A percentile compares a stretch with the other conserved stretches of the same genome.
phyloP scores from a whole-genome alignment of 2,329 filamentous ascomycete species.

The Diplodia intermedia region DNA sequence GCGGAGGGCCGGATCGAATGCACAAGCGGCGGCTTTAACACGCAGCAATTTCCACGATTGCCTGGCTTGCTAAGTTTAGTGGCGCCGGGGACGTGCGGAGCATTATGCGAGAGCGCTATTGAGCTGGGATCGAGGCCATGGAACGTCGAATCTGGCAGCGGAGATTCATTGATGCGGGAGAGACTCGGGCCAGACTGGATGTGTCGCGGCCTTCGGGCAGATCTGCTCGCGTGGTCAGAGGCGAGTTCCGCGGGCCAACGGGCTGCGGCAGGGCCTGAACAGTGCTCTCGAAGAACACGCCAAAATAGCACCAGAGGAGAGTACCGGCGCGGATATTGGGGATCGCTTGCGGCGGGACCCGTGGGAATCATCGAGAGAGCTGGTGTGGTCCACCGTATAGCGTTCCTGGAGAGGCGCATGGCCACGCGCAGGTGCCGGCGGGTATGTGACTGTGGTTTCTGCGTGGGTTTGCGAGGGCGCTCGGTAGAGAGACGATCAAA shows the following conservation, averaged over 20 bases:
- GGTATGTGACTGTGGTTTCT: neutral
- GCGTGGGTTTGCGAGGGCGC: neutral
- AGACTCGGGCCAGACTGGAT: slow-evolving; percentile 21
- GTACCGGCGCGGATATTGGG: neutral
- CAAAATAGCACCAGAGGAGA: slow-evolving; percentile 15
- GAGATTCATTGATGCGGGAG: neutral
- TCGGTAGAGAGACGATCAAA: slow-evolving; percentile 26
- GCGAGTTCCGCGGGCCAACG: slow-evolving; percentile 9
- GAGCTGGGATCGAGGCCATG: slow-evolving; percentile 12
- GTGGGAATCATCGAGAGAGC: slow-evolving; percentile 5
- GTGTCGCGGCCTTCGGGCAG: neutral
- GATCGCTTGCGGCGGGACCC: slow-evolving; percentile 6
- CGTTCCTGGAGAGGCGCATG: slow-evolving; percentile 19
- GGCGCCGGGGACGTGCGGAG: slow-evolving; percentile 11
- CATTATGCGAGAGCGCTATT: slow-evolving; percentile 14
- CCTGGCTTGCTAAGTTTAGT: slow-evolving; percentile 26
- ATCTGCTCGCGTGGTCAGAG: slow-evolving; percentile 26
- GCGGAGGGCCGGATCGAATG: slow-evolving; percentile 12
- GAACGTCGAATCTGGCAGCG: neutral
- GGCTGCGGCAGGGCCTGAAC: slow-evolving; percentile 13
- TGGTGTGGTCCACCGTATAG: slow-evolving; percentile 13
- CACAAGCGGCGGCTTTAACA: slow-evolving; percentile 22
- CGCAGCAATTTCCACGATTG: slow-evolving; percentile 18
- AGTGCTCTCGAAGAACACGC: slow-evolving; percentile 9
- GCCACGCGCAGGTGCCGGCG: neutral